Evolutionary conservation across 2,329 filamentous ascomycete species (phyloP).

Genomic region (Fusarium avenaceum): DNA sequence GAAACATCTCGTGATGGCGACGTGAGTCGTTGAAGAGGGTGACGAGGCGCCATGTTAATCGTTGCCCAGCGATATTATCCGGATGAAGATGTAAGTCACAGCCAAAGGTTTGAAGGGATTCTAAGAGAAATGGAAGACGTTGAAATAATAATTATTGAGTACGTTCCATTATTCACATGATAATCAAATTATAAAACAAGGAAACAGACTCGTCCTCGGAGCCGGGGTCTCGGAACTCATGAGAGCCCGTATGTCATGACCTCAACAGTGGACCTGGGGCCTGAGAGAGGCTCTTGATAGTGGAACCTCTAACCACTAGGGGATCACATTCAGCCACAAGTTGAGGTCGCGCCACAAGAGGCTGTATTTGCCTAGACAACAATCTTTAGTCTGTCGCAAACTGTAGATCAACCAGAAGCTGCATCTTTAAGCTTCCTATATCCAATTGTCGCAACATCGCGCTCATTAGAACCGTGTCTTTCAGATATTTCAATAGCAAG

Average conservation of each 20-base stretch:
- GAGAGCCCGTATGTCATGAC: conserved; percentile 41
- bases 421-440: background rate
- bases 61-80: background rate
- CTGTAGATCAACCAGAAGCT: conserved; percentile 22
- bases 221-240: conserved; percentile 38
- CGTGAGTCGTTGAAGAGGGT: conserved; percentile 74
- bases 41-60: conserved; percentile 57
- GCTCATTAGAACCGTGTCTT: background rate
- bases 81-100: background rate
- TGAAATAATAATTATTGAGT: background rate
- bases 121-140: background rate
- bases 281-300: background rate
- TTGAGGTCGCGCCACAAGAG: conserved; percentile 44
- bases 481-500: background rate
- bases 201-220: conserved; percentile 19
- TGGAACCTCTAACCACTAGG: background rate
- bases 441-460: conserved; percentile 6
- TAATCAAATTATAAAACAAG: conserved; percentile 13
- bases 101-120: background rate
- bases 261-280: conserved; percentile 36
- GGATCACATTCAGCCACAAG: conserved; percentile 34
- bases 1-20: conserved; percentile 76
- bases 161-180: conserved; percentile 20
- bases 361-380: conserved; percentile 40
- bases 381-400: conserved; percentile 30